A percentile compares a stretch with the other conserved stretches of the same genome.
These are phyloP conservation scores for Nigrograna mackinnonii DNA, from an alignment of 2,329 filamentous ascomycete species.

Conservation along the genomic window DNA sequence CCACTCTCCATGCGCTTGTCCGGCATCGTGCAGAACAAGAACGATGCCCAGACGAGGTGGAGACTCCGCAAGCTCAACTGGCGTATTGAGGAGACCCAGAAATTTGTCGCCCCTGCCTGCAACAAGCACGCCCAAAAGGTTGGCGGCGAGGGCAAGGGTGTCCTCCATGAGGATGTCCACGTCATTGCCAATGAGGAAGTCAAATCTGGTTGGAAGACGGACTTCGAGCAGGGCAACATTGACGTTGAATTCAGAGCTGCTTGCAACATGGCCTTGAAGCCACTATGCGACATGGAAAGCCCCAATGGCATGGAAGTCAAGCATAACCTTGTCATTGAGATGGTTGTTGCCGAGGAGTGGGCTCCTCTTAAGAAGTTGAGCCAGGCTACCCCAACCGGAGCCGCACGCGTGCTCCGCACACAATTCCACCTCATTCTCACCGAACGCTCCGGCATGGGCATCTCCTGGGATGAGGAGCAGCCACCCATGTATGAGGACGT, in stretches of 20 bases:
- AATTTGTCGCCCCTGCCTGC: conserved; percentile 79
- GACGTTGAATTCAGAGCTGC: conserved; percentile 77
- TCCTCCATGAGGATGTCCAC: conserved; percentile 74
- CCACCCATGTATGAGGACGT: conserved; percentile 95
- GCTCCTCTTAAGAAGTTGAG: conserved; percentile 69
- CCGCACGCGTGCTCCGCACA: conserved; percentile 88
- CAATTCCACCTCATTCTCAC: conserved; percentile 85
- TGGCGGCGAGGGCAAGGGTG: conserved; percentile 68
- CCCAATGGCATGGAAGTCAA: conserved; percentile 75
- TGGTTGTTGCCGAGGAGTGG: conserved; percentile 94
- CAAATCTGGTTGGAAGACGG: conserved; percentile 88
- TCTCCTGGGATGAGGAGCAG: conserved; percentile 96
- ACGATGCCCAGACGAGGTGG: conserved; percentile 77
- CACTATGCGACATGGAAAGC: conserved; percentile 77
- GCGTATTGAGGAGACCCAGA: conserved; percentile 87
- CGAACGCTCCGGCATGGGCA: conserved; percentile 81
- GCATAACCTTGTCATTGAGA: conserved; percentile 86
- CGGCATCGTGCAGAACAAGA: conserved; percentile 76
- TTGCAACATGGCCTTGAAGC: conserved; percentile 64
- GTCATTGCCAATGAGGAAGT: conserved; percentile 80
- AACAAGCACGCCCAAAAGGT: conserved; percentile 71
- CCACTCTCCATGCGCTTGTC: conserved; percentile 79
- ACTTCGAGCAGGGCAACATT: conserved; percentile 73
- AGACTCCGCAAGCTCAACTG: conserved; percentile 88
- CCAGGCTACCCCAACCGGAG: conserved; percentile 82